Conservation (phyloP, 1,284 basidiomycete genomes). For the Trichosporon coremiiforme region DNA sequence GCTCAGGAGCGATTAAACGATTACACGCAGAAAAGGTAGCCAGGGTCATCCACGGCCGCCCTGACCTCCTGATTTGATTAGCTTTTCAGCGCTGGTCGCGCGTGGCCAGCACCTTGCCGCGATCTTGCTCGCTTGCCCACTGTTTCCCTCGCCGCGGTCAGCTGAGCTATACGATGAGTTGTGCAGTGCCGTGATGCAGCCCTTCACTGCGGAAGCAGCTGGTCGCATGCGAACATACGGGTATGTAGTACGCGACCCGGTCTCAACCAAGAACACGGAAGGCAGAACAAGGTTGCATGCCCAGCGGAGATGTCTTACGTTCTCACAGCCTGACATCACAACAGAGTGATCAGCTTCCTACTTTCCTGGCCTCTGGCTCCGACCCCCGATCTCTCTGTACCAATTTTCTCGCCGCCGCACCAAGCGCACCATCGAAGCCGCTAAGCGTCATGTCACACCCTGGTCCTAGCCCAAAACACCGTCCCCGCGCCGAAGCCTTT, state of each 20-base stretch:
- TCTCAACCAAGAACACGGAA: not conserved
- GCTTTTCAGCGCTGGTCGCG: not conserved
- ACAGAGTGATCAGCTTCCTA: not conserved
- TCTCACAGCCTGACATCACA: not conserved
- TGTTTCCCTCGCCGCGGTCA: not conserved
- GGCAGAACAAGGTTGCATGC: not conserved
- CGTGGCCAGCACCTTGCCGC: not conserved
- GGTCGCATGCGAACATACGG: not conserved
- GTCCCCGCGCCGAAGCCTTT: not conserved
- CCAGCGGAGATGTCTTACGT: not conserved
- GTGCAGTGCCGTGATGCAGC: not conserved
- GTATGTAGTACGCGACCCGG: not conserved
- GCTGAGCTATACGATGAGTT: not conserved
- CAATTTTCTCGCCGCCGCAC: not conserved
- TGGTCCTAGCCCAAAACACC: not conserved
- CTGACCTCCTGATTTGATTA: conserved; percentile 3
- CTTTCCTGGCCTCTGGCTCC: too few relatives aligned
- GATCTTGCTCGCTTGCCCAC: not conserved
- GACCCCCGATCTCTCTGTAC: not conserved
- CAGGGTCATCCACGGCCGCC: not conserved
- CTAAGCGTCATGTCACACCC: not conserved
- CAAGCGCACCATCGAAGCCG: too few relatives aligned
- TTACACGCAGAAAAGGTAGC: not conserved
- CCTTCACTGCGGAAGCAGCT: too few relatives aligned
- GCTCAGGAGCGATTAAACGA: not conserved